Evolutionary conservation across 2,329 filamentous ascomycete species (phyloP).

Genomic region (Tolypocladium amazonense): DNA sequence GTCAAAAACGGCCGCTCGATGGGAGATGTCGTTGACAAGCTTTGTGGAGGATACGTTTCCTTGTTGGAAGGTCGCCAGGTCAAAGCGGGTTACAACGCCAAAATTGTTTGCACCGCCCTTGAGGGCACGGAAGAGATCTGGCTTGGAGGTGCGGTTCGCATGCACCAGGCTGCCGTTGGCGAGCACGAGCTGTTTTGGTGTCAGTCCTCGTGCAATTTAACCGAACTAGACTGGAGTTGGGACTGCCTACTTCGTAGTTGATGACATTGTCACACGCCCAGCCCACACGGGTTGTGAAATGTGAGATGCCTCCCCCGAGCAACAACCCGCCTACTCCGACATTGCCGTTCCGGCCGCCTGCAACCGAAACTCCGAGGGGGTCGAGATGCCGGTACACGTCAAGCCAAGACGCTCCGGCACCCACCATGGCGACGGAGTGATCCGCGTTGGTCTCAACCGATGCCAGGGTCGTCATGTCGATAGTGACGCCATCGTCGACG

Average conservation of each 20-base stretch:
- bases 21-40: neutral
- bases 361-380: neutral
- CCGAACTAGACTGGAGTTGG: neutral
- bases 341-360: neutral
- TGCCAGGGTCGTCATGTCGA: neutral
- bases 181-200: neutral
- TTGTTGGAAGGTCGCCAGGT: neutral
- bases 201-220: neutral
- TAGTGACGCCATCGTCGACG: neutral
- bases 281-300: neutral
- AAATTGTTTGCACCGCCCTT: neutral
- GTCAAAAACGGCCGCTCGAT: neutral
- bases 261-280: neutral
- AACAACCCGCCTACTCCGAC: neutral
- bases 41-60: neutral
- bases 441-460: neutral
- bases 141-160: neutral
- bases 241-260: neutral
- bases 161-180: neutral
- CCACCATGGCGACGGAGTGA: neutral
- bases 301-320: neutral
- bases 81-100: neutral
- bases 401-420: neutral
- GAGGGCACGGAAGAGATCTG: neutral
- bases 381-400: neutral